Evolutionary conservation across 1,284 basidiomycete genomes (phyloP), one percentile per base, ranked within the genome.

Genomic region (Rhodofomes roseus): DNA sequence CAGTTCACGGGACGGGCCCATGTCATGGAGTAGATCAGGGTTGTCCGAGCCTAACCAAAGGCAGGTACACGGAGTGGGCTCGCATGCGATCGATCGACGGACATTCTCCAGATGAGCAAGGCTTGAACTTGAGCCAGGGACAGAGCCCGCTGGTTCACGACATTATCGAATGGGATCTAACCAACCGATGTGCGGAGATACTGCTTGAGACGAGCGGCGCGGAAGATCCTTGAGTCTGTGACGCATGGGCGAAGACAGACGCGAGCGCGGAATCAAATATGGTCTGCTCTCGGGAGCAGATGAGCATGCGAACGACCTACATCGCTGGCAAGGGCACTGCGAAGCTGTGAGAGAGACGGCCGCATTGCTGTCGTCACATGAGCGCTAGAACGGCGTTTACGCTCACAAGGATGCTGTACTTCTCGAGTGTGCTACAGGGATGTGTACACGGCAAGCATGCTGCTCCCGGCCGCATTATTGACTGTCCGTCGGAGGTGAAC

Each of bases 161-260:
- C 27, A 52, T 37, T 51, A 50, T 50, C 55, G 41, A 41, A 39
- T 11, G 54, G n/a, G 40, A 56, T 56, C 54, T 46, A 25, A 25
- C 40, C 27, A 39, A 56, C 54, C 54, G 55, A 57, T 57, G 29
- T 18, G 6, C 55, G 55, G 55, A 57, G 55, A 57, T 57, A 57
- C 44, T 46, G 46, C 29, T 43, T 29, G 40, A 34, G 31, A 57
- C 31, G 43, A 36, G 54, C n/a, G 27, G 29, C 43, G 40, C 55
- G 55, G 55, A 57, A 57, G 55, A 57, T 57, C 44, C 55, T 36
- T 56, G 34, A 36, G 31, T 37, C 31, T 37, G 50, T 37, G 50
- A 52, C 50, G 50, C 25, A 48, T 48, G 46, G 29, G 31, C 29
- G 22, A 52, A 52, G 50, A 20, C 12, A 14, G 41, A 27, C 34